Base-by-base conservation (phyloP, 2,329 filamentous ascomycete species). In the Calonectria montana region DNA sequence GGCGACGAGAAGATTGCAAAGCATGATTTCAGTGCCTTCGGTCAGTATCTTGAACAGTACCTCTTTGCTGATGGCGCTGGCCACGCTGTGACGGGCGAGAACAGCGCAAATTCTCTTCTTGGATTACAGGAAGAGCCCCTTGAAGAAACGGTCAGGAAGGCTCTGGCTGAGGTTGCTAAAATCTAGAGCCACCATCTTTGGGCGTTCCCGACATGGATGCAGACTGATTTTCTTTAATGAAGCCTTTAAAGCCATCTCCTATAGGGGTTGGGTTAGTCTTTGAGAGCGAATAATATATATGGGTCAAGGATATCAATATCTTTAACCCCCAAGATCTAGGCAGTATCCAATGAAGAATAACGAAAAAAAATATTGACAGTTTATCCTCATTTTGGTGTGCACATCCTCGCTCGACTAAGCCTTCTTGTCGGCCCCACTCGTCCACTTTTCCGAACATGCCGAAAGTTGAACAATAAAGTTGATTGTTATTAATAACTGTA, bases 1-100 rank as follows among this genome's bases (percentile, higher is more conserved):
- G 86, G 83, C 4, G 78, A 82, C 53, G 86, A 85, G 41, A 87
- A 85, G 78, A 75, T 87, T 21, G 79, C 77, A 35, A 83, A 81
- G 73, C 84, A 83, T 2, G 85, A 87, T 76, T 69, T 66, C 23
- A 63, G 70, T 25, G 70, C 66, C 27, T 72, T 72, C 35, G 15
- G 55, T 1, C 31, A 62, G 15, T 72, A 69, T 7, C 66, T 72
- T 18, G 57, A 69, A 37, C 48, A 61, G 31, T 67, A 39, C 47
- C 67, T 69, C 12, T 69, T 72, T 35, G 53, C 66, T 0, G 66
- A 69, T 63, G 66, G 70, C 15, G 50, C 66, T 21, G 47, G 55
- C 1, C 65, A 69, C 21, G 70, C 62, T 1, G 41, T 66, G 1
- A 41, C 55, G 21, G 41, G 50, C 2, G 45, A 62, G 6, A 31